phyloP scores from a whole-genome alignment of 1,284 basidiomycete species.

The Caloboletus firmus region DNA sequence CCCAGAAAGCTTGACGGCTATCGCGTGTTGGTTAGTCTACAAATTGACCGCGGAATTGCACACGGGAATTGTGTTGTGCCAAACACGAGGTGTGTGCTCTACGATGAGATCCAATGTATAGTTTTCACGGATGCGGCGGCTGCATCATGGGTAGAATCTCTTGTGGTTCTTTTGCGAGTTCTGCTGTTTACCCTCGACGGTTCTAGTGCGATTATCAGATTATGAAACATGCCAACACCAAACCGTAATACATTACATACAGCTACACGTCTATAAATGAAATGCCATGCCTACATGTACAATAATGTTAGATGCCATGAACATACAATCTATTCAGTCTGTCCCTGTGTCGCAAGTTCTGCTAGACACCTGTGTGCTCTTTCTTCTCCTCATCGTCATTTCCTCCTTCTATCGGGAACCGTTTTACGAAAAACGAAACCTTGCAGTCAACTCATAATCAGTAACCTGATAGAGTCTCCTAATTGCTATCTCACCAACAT shows the following conservation, averaged over 20 bases:
- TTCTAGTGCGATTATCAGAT: background rate
- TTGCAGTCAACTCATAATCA: slow-evolving; percentile 26
- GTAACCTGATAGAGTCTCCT: slow-evolving; percentile 18
- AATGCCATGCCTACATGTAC: slow-evolving; percentile 3
- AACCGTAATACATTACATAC: slow-evolving; percentile 1
- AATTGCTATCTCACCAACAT: slow-evolving; percentile 42
- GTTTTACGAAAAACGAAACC: slow-evolving; percentile 36
- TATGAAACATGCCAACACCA: background rate
- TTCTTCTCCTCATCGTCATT: slow-evolving; percentile 25
- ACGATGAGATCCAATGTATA: slow-evolving; percentile 16
- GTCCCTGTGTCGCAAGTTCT: slow-evolving; percentile 16
- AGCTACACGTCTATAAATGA: background rate
- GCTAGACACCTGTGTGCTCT: slow-evolving; percentile 1
- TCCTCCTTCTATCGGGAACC: slow-evolving; percentile 26
- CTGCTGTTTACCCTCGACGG: background rate
- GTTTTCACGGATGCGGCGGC: background rate
- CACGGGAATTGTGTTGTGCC: slow-evolving; percentile 10
- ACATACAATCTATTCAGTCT: slow-evolving; percentile 6
- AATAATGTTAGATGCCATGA: slow-evolving; percentile 18
- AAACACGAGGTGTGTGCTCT: slow-evolving; percentile 15
- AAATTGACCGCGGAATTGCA: slow-evolving; percentile 28
- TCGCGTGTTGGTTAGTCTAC: slow-evolving; percentile 15
- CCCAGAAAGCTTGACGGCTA: slow-evolving; percentile 16
- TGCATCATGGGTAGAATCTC: slow-evolving; percentile 1
- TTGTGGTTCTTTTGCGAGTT: background rate